Percentiles rank a stretch among this genome's conserved stretches.
phyloP scores from a whole-genome alignment of 2,329 filamentous ascomycete genomes.

The Calonectria hawksworthii region DNA sequence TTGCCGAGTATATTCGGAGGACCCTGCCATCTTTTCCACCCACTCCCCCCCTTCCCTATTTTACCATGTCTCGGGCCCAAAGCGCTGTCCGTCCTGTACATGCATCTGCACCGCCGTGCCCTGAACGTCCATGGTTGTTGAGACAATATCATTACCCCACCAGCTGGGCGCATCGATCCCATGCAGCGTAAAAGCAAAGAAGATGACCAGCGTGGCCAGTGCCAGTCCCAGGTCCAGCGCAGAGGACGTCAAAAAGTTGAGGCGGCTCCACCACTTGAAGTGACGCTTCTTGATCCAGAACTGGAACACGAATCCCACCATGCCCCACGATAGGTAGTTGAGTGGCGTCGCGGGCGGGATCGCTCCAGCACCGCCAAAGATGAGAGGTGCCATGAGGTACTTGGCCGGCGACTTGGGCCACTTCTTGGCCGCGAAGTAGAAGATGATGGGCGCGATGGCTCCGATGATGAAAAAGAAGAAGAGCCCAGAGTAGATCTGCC shows the following conservation, averaged over 20 bases:
- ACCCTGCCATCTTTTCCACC: conserved; percentile 9
- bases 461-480: conserved; percentile 73
- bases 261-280: conserved; percentile 79
- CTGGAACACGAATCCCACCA: conserved; percentile 80
- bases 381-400: conserved; percentile 72
- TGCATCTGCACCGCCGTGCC: conserved; percentile 70
- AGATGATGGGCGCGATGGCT: conserved; percentile 64
- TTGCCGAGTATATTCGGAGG: neutral
- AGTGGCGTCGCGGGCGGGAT: conserved; percentile 79
- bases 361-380: conserved; percentile 70
- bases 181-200: conserved; percentile 77
- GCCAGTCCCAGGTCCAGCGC: conserved; percentile 79
- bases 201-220: conserved; percentile 76
- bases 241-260: conserved; percentile 80
- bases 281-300: conserved; percentile 74
- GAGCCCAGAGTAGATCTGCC: conserved; percentile 72
- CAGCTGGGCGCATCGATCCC: conserved; percentile 73
- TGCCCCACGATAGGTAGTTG: conserved; percentile 81
- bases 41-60: no score
- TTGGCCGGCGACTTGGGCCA: conserved; percentile 65
- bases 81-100: conserved; percentile 67
- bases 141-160: conserved; percentile 77
- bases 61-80: conserved; percentile 72
- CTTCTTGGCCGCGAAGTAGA: conserved; percentile 64
- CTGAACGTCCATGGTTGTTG: conserved; percentile 72